phyloP scores from a whole-genome alignment of 176 grass and related monocot species.

The Hordeum marinum region DNA sequence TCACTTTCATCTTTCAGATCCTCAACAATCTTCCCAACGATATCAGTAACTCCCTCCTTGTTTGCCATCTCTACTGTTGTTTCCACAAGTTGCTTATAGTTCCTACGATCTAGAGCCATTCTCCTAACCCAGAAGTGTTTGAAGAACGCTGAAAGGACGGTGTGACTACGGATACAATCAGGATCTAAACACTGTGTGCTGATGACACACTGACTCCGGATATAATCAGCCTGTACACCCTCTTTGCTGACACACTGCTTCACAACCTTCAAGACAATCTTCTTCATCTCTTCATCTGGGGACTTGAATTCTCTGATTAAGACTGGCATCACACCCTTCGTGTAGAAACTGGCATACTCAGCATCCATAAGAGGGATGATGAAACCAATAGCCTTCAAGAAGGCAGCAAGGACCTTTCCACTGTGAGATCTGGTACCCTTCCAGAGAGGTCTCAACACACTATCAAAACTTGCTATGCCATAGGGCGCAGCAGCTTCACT shows the following conservation, averaged over 20 bases:
- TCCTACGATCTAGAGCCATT: slow-evolving; percentile 92
- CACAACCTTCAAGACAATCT: slow-evolving; percentile 96
- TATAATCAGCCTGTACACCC: slow-evolving; percentile 91
- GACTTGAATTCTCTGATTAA: slow-evolving; percentile 93
- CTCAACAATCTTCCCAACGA: slow-evolving; percentile 84
- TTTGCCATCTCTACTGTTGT: slow-evolving; percentile 97
- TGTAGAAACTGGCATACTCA: slow-evolving; percentile 93
- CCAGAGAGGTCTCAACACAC: slow-evolving; percentile 90
- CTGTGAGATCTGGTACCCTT: slow-evolving; percentile 89
- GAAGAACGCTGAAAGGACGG: slow-evolving; percentile 85
- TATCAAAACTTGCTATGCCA: slow-evolving; percentile 96
- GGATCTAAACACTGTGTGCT: slow-evolving; percentile 88
- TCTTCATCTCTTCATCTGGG: slow-evolving; percentile 99
- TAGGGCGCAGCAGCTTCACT: slow-evolving; percentile 86
- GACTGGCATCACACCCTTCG: slow-evolving; percentile 89
- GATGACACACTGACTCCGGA: slow-evolving; percentile 68
- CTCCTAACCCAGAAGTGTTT: slow-evolving; percentile 91
- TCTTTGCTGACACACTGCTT: slow-evolving; percentile 98
- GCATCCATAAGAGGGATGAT: slow-evolving; percentile 98
- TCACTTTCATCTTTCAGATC: slow-evolving; percentile 96
- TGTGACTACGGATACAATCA: slow-evolving; percentile 73
- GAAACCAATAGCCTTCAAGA: slow-evolving; percentile 96
- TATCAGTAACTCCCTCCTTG: slow-evolving; percentile 91
- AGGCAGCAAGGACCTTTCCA: slow-evolving; percentile 87
- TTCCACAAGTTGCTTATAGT: slow-evolving; percentile 95